Conservation (phyloP, 768 basidiomycete species). For the Collybia mongolica region DNA sequence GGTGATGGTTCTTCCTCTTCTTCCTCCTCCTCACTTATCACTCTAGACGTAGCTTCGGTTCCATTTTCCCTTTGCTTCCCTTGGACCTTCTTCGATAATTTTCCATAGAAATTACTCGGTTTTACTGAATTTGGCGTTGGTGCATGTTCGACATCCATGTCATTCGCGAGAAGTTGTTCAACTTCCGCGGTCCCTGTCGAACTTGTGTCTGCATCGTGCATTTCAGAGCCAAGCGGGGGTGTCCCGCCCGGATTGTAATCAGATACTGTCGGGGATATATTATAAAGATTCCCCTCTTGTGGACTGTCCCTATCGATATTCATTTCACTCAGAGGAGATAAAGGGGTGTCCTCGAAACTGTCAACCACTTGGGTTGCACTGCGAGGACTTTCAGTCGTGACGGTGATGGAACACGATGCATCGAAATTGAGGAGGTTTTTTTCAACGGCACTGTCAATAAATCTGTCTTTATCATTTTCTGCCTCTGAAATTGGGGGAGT, state of each 20-base stretch:
- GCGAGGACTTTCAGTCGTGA: slow-evolving; percentile 4
- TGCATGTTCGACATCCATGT: slow-evolving; percentile 1
- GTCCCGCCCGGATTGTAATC: slow-evolving; percentile 1
- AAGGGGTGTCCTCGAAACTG: slow-evolving; percentile 1
- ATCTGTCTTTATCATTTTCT: neutral
- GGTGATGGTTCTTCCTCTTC: slow-evolving; percentile 8
- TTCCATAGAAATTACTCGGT: slow-evolving; percentile 11
- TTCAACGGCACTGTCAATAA: slow-evolving; percentile 33
- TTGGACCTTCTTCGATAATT: slow-evolving; percentile 5
- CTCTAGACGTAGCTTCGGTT: slow-evolving; percentile 4
- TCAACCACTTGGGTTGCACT: neutral
- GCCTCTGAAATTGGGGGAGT: neutral
- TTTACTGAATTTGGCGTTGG: neutral
- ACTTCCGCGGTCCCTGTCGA: neutral
- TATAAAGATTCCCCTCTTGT: neutral
- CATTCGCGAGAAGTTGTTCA: neutral
- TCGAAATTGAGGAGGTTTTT: slow-evolving; percentile 25
- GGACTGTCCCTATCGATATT: slow-evolving; percentile 11
- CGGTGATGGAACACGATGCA: slow-evolving; percentile 22
- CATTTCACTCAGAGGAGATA: slow-evolving; percentile 10
- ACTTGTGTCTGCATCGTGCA: slow-evolving; percentile 7
- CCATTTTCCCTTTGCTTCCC: slow-evolving; percentile 19
- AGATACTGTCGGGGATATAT: slow-evolving; percentile 7
- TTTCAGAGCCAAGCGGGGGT: neutral
- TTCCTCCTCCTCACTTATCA: slow-evolving; percentile 10